Conservation (phyloP, 306 rosid species). For the Coriaria nepalensis region DNA sequence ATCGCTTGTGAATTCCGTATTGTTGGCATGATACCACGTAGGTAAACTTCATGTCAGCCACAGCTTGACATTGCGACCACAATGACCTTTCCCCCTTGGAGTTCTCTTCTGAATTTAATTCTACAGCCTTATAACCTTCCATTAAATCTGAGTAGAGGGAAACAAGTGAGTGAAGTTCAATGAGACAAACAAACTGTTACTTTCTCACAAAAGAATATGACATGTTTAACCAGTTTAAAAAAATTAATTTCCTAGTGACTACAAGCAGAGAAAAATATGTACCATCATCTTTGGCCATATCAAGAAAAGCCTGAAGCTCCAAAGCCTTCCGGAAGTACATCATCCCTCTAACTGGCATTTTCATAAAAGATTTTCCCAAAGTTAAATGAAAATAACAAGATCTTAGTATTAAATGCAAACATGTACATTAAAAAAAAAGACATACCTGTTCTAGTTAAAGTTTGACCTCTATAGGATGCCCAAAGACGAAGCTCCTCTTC, state of each 20-base stretch:
- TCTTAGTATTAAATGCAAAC: not conserved
- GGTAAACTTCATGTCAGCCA: slow-evolving; percentile 91
- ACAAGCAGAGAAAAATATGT: slow-evolving; percentile 2
- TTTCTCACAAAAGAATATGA: not conserved
- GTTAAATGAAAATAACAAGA: not conserved
- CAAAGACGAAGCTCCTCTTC: slow-evolving; percentile 86
- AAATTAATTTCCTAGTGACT: slow-evolving; percentile 2
- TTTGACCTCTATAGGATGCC: slow-evolving; percentile 98
- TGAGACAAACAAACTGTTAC: not conserved
- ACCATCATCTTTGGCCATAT: slow-evolving; percentile 94
- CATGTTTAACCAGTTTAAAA: not conserved
- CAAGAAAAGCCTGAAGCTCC: slow-evolving; percentile 97
- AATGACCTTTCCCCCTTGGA: slow-evolving; percentile 71
- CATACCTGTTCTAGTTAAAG: slow-evolving; percentile 83
- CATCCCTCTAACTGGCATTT: slow-evolving; percentile 76
- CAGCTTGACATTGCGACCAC: slow-evolving; percentile 91
- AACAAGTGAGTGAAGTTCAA: slow-evolving; percentile 11
- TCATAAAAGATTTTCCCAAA: slow-evolving; percentile 1
- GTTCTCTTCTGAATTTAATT: slow-evolving; percentile 62
- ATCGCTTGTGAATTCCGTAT: slow-evolving; percentile 85
- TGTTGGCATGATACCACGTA: slow-evolving; percentile 95
- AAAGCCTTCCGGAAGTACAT: slow-evolving; percentile 94
- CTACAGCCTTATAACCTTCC: slow-evolving; percentile 93
- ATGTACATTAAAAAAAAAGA: not conserved
- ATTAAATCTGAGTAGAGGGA: slow-evolving; percentile 51